phyloP scores from a whole-genome alignment of 2,329 filamentous ascomycete genomes.

The Emergomyces orientalis region DNA sequence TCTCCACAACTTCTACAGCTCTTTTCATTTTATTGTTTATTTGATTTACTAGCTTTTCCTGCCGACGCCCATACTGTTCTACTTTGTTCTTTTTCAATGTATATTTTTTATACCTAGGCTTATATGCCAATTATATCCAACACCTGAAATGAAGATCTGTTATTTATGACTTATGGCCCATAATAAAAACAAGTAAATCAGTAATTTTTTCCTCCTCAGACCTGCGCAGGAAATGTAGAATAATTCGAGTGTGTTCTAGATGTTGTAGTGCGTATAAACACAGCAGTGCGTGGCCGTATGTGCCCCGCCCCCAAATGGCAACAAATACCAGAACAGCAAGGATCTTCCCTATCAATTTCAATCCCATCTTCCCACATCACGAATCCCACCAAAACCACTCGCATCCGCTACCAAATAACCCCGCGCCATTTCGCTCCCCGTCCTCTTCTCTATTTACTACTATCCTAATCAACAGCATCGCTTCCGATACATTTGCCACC shows the following conservation, averaged over 20 bases:
- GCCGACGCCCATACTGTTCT: conserved; percentile 7
- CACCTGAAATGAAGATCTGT: neutral
- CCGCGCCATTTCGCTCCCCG: neutral
- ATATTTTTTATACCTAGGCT: neutral
- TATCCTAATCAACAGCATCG: neutral
- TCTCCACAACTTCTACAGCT: conserved; percentile 16
- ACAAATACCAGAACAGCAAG: neutral
- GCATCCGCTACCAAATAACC: neutral
- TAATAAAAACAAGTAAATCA: neutral
- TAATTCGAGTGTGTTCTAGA: neutral
- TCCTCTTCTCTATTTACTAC: neutral
- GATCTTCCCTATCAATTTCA: neutral
- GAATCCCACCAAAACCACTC: neutral
- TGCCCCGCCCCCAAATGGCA: neutral
- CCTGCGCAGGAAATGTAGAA: neutral
- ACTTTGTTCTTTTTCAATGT: neutral
- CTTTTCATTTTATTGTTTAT: conserved; percentile 7
- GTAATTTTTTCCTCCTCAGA: neutral
- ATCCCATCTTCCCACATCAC: neutral
- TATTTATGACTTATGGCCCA: neutral
- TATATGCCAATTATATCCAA: conserved; percentile 2
- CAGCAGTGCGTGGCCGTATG: neutral
- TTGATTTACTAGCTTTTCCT: conserved; percentile 2
- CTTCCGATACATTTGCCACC: neutral
- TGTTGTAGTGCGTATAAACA: neutral